phyloP scores from a whole-genome alignment of 176 grass and related monocot genomes.

The Aegilops tauschii region DNA sequence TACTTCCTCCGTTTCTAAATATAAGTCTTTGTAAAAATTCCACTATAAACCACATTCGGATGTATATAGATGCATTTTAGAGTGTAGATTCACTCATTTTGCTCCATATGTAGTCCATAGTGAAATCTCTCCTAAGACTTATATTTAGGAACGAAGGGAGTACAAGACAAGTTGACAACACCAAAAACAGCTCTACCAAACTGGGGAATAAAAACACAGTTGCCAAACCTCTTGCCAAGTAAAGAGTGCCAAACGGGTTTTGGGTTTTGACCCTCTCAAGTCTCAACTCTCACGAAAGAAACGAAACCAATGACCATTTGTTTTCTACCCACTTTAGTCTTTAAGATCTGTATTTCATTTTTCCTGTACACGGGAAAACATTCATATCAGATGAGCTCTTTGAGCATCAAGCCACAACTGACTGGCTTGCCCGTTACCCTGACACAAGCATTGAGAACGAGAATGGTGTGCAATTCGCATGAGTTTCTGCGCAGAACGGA shows the following conservation, averaged over 20 bases:
- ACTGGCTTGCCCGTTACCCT: constrained; percentile 17
- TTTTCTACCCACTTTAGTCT: background rate
- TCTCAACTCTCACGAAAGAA: background rate
- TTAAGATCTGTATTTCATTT: constrained; percentile 10
- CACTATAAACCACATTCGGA: no score
- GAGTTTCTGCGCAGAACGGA: constrained; percentile 14
- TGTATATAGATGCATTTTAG: no score
- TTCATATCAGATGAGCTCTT: constrained; percentile 28
- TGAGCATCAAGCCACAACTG: constrained; percentile 14
- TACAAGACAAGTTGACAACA: background rate
- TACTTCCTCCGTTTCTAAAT: no score
- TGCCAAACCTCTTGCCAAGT: background rate
- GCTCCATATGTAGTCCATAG: no score
- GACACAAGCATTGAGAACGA: background rate
- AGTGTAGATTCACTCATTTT: no score
- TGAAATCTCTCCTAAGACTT: no score
- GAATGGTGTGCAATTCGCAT: constrained; percentile 24
- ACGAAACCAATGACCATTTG: background rate
- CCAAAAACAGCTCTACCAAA: background rate
- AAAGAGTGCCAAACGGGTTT: background rate
- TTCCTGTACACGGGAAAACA: constrained; percentile 49
- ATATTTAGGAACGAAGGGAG: no score
- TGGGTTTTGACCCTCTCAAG: constrained; percentile 6
- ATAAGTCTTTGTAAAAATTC: no score
- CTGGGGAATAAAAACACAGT: background rate